Conservation (phyloP, 805 yeast species). For the Pichia paraexigua region DNA sequence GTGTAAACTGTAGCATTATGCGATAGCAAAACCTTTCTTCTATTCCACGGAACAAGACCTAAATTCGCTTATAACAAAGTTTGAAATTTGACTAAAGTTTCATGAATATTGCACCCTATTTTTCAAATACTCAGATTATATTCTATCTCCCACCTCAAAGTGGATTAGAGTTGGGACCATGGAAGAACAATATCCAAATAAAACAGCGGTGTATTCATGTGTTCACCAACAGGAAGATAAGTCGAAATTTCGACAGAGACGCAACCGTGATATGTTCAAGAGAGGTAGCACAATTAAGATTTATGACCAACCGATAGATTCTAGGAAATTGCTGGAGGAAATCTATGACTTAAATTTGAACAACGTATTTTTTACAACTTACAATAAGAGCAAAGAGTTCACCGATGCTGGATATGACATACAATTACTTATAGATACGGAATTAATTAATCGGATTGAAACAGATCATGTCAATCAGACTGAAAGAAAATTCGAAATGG, state of each 20-base stretch:
- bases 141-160: neutral
- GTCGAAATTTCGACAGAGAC: neutral
- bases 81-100: neutral
- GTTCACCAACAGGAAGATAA: slow-evolving; percentile 2
- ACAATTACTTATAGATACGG: slow-evolving; percentile 4
- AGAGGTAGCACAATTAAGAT: neutral
- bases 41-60: neutral
- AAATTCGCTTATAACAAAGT: neutral
- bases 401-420: slow-evolving; percentile 1
- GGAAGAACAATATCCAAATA: neutral
- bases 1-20: neutral
- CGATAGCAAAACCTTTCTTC: neutral
- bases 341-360: neutral
- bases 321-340: slow-evolving; percentile 2
- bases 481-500: neutral
- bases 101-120: neutral
- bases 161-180: neutral
- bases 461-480: neutral
- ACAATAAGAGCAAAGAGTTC: neutral
- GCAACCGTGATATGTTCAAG: neutral
- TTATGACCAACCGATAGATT: slow-evolving; percentile 1
- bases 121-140: neutral
- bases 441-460: neutral
- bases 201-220: slow-evolving; percentile 2
- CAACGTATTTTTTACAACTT: neutral